Evolutionary conservation across 176 grass and related monocot species (phyloP), one percentile per base, ranked within the genome.

Genomic region (Cymbopogon citratus): DNA sequence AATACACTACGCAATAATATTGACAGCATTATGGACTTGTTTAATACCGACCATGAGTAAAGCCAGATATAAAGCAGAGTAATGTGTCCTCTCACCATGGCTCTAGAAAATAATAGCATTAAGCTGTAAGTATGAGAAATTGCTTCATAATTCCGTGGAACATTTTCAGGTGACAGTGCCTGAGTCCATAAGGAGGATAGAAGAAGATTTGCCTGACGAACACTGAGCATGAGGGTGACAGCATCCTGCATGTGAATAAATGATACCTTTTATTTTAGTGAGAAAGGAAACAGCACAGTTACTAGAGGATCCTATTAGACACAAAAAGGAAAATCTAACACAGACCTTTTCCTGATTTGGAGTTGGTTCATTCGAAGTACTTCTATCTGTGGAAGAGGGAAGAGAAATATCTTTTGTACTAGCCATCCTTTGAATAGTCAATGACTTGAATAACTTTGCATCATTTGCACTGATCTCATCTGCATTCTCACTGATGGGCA

Each of bases 111-210:
- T 12, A 98, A 64, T 75, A 98, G 90, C 84, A 91, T 84, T 88
- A 98, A 92, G 76, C 92, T 90, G 84, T 90, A 98, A 33, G 95
- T 98, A 73, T 98, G 92, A 84, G 92, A 91, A 64, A 98, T 95
- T 51, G 95, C 95, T 79, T 95, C 92, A 73, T 88, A 98, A 69
- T 91, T 98, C 81, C 62, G 84, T 18, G 95, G 95, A 87, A 72
- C 49, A 83, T 95, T 98, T 34, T 95, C 86, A 79, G 78, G 84
- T 80, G 84, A 94, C 36, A 89, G 67, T 79, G 95, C 90, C 49
- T 98, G 95, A 77, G 81, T 74, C 95, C 95, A 95, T 44, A 98
- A 84, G 38, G 95, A 98, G 67, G 95, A 95, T 84, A 94, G 88
- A 45, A 98, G 84, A 93, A 98, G 75, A n/a, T 87, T 85, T 45